phyloP scores from a whole-genome alignment of 1,284 basidiomycete genomes.

The Cutaneotrichosporon daszewskae region DNA sequence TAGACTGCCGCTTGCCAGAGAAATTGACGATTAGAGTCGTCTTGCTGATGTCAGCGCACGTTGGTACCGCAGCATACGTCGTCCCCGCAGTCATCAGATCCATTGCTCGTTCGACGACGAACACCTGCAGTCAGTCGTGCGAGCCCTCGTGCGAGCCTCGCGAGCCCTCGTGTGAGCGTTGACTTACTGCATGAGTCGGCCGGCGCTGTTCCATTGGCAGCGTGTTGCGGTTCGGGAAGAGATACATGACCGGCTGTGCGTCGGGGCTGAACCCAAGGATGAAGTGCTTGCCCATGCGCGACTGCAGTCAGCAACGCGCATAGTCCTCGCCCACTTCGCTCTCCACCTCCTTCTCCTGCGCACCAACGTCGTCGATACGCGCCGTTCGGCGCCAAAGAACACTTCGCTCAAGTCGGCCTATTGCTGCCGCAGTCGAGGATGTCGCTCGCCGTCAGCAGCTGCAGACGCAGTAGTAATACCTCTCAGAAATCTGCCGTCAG shows the following conservation, averaged over 20 bases:
- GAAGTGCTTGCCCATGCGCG: conserved; percentile 31
- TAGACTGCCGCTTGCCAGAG: conserved; percentile 38
- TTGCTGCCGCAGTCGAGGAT: no score
- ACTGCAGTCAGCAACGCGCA: conserved; percentile 10
- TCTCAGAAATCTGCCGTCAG: not conserved
- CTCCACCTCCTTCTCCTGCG: conserved; percentile 16
- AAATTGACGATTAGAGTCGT: conserved; percentile 35
- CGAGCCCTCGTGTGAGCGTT: no score
- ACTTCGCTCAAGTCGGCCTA: not conserved
- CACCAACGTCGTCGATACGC: conserved; percentile 26
- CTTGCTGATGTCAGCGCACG: conserved; percentile 1
- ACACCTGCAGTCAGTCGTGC: conserved; percentile 15
- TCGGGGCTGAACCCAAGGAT: conserved; percentile 31
- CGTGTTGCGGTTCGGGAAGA: conserved; percentile 37
- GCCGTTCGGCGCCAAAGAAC: conserved; percentile 1
- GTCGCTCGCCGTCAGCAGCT: no score
- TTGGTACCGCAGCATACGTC: no score
- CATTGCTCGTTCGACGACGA: conserved; percentile 12
- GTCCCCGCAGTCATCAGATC: conserved; percentile 38
- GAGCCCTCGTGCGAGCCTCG: no score
- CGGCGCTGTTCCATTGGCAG: conserved; percentile 24
- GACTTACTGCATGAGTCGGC: conserved; percentile 24
- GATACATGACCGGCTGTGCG: conserved; percentile 35
- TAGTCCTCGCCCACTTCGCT: not conserved
- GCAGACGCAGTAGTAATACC: not conserved